Evolutionary conservation across 495 filamentous ascomycete species (phyloP).

Genomic region (Talaromyces ruber): DNA sequence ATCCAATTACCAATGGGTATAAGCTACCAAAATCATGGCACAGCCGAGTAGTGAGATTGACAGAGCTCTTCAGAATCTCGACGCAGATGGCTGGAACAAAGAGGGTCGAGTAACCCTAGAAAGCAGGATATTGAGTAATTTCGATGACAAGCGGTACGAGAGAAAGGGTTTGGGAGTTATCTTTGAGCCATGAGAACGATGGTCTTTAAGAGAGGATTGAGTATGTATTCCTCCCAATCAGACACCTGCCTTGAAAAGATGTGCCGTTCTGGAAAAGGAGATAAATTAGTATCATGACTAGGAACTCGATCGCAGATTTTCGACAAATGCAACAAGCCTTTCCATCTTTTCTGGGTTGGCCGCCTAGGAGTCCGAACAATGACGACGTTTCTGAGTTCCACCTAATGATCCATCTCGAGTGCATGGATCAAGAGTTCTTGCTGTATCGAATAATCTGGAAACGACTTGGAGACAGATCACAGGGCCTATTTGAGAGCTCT

Average conservation of each 20-base stretch:
- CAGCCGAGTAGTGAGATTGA: background rate
- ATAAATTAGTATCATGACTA: background rate
- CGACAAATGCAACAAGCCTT: background rate
- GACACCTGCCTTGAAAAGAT: too few species aligned
- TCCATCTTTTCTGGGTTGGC: background rate
- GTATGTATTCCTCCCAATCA: background rate
- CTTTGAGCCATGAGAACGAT: conserved; percentile 4
- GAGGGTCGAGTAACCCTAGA: background rate
- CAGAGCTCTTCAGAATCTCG: conserved; percentile 1
- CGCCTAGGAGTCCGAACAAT: background rate
- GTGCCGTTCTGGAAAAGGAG: background rate
- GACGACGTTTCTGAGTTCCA: background rate
- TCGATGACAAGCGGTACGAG: conserved; percentile 2
- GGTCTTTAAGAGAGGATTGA: background rate
- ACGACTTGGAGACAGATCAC: conserved; percentile 8
- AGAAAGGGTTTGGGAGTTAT: conserved; percentile 8
- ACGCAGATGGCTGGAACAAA: conserved; percentile 7
- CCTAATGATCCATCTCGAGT: conserved; percentile 20
- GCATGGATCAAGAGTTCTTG: conserved; percentile 43
- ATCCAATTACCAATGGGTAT: conserved; percentile 46
- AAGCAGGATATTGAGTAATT: background rate
- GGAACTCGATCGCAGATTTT: background rate
- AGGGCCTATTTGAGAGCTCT: background rate
- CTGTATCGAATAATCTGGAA: conserved; percentile 41
- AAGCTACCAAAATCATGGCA: conserved; percentile 31